These are phyloP conservation scores for Nigrospora oryzae DNA, from an alignment of 2,329 filamentous ascomycete species.

Conservation along the genomic window DNA sequence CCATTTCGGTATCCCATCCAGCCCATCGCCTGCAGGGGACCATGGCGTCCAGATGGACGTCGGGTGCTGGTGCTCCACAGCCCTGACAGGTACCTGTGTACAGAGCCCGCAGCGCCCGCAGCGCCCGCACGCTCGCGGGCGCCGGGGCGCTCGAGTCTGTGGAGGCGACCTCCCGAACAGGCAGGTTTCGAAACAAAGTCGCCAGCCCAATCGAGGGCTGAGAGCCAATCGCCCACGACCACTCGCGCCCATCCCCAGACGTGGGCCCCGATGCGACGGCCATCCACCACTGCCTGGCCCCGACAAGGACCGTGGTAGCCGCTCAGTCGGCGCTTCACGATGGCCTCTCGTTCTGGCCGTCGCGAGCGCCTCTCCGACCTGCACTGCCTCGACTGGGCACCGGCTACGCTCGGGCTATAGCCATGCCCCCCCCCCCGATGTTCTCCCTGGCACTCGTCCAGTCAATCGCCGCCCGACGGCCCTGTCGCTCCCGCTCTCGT, in stretches of 20 bases:
- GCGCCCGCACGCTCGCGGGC: too few relatives aligned
- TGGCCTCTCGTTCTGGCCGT: slow-evolving; percentile 1
- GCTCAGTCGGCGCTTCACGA: not conserved
- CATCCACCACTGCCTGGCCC: slow-evolving; percentile 1
- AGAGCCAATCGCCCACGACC: not conserved
- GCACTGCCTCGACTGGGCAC: not conserved
- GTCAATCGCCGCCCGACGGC: not conserved
- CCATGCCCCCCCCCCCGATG: too few relatives aligned
- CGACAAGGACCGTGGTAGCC: not conserved
- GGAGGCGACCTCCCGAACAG: not conserved
- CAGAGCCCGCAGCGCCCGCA: too few relatives aligned
- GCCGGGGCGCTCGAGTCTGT: too few relatives aligned
- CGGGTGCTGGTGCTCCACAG: too few relatives aligned
- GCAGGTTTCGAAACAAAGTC: not conserved
- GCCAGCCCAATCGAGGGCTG: not conserved
- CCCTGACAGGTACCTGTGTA: too few relatives aligned
- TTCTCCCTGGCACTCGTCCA: not conserved
- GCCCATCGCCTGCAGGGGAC: too few relatives aligned
- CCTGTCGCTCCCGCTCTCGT: not conserved
- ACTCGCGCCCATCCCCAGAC: slow-evolving; percentile 1
- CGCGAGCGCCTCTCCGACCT: not conserved
- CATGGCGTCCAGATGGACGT: too few relatives aligned
- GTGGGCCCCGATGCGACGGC: not conserved
- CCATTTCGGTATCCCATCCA: too few relatives aligned
- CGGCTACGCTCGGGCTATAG: too few relatives aligned